Evolutionary conservation across 306 rosid species (phyloP).

Genomic region (Acmispon strigosus): DNA sequence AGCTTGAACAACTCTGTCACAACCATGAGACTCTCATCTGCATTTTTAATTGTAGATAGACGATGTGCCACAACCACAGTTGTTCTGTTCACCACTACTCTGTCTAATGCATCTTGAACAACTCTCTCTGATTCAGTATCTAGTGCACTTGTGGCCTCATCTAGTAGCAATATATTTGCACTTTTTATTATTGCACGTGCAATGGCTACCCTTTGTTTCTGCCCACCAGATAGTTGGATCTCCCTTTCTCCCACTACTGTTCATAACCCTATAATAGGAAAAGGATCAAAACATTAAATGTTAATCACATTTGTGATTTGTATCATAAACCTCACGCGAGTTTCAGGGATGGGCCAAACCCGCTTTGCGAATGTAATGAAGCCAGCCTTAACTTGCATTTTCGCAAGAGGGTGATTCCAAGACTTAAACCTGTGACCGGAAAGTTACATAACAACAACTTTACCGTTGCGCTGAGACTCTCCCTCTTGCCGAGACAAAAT

Average conservation of each 20-base stretch:
- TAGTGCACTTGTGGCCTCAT: constrained; percentile 79
- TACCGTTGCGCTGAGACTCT: too few relatives aligned
- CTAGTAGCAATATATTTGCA: constrained; percentile 61
- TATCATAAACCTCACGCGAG: too few relatives aligned
- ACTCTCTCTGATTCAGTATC: constrained; percentile 77
- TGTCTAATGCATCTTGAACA: constrained; percentile 76
- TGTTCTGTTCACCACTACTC: constrained; percentile 59
- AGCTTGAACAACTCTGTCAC: too few relatives aligned
- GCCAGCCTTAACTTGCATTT: too few relatives aligned
- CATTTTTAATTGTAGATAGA: constrained; percentile 65
- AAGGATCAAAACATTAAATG: not conserved
- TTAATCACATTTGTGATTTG: too few relatives aligned
- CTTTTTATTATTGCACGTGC: constrained; percentile 67
- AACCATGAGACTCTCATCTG: too few relatives aligned
- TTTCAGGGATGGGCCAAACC: too few relatives aligned
- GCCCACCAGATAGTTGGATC: constrained; percentile 65
- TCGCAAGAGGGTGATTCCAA: too few relatives aligned
- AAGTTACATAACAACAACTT: too few relatives aligned
- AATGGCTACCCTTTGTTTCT: constrained; percentile 71
- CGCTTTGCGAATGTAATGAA: too few relatives aligned
- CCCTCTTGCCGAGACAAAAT: not conserved
- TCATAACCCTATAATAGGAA: constrained; percentile 47
- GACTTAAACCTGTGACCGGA: too few relatives aligned
- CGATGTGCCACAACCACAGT: constrained; percentile 74
- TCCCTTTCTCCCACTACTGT: constrained; percentile 78